Percentiles rank a stretch among this genome's conserved stretches.
phyloP scores from a whole-genome alignment of 331 rosid species.

The Prunus yedoensis region DNA sequence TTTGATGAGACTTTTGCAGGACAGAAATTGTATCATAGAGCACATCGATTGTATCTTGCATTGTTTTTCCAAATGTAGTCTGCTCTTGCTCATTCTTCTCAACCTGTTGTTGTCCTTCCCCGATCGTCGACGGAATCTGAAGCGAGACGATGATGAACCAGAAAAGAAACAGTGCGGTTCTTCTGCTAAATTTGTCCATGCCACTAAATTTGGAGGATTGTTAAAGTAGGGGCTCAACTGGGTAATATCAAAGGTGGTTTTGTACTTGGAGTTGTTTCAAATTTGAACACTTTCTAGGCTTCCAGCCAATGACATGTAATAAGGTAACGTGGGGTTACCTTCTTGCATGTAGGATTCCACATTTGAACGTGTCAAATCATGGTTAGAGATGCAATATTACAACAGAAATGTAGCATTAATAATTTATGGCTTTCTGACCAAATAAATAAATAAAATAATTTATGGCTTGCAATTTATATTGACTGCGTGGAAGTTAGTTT shows the following conservation, averaged over 20 bases:
- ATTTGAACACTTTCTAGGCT: constrained; percentile 24
- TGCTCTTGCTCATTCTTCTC: no score
- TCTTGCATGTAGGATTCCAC: constrained; percentile 43
- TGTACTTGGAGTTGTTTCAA: constrained; percentile 1
- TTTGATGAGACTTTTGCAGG: no score
- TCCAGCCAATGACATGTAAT: constrained; percentile 13
- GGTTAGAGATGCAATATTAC: neutral
- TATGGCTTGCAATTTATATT: constrained; percentile 7
- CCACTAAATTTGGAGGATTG: neutral
- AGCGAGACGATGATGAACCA: no score
- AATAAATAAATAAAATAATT: neutral
- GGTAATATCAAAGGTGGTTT: neutral
- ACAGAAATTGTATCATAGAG: no score
- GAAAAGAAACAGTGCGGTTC: no score
- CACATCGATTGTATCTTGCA: no score
- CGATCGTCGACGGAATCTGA: no score
- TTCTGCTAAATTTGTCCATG: constrained; percentile 63
- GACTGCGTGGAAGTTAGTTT: neutral
- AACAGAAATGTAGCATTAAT: neutral
- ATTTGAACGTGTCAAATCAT: constrained; percentile 39
- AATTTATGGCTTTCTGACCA: neutral
- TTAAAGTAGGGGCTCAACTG: neutral
- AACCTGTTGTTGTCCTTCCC: no score
- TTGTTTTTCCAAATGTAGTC: no score
- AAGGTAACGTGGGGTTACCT: constrained; percentile 38